Evolutionary conservation across 768 basidiomycete genomes (phyloP).

Genomic region (Rhodotorula taiwanensis): DNA sequence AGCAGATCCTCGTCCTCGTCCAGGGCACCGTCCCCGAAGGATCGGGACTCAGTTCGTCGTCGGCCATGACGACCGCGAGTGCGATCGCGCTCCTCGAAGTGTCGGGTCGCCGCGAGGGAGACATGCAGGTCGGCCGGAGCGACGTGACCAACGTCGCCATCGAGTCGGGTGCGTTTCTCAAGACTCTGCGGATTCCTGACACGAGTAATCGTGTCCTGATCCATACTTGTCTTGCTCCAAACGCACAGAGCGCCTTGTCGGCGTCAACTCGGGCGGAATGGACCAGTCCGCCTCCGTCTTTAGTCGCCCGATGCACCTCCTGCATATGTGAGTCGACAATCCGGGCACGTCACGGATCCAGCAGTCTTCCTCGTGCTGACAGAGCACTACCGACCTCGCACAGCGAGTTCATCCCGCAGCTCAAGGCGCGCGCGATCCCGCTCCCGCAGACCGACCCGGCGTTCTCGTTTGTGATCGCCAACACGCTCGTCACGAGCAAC

Average conservation of each 20-base stretch:
- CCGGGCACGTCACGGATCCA: no score
- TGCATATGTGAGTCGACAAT: slow-evolving; percentile 37
- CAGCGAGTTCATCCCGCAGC: slow-evolving; percentile 70
- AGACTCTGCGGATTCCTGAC: no score
- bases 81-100: slow-evolving; percentile 62
- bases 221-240: neutral
- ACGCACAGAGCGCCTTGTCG: slow-evolving; percentile 37
- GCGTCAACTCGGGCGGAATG: slow-evolving; percentile 52
- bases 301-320: slow-evolving; percentile 60
- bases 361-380: neutral
- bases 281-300: slow-evolving; percentile 87
- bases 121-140: slow-evolving; percentile 56
- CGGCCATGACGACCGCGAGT: slow-evolving; percentile 83
- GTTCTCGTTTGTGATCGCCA: slow-evolving; percentile 62
- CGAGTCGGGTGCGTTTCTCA: slow-evolving; percentile 61
- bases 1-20: slow-evolving; percentile 30
- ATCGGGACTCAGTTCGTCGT: slow-evolving; percentile 53
- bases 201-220: neutral
- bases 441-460: slow-evolving; percentile 50
- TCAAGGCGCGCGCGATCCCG: slow-evolving; percentile 60
- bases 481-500: slow-evolving; percentile 73
- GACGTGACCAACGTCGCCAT: slow-evolving; percentile 71
- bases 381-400: slow-evolving; percentile 47
- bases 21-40: slow-evolving; percentile 55
- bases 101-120: slow-evolving; percentile 62